These are phyloP conservation scores for Euryodendron excelsum DNA, from an alignment of 148 eudicot species.

Conservation along the genomic window DNA sequence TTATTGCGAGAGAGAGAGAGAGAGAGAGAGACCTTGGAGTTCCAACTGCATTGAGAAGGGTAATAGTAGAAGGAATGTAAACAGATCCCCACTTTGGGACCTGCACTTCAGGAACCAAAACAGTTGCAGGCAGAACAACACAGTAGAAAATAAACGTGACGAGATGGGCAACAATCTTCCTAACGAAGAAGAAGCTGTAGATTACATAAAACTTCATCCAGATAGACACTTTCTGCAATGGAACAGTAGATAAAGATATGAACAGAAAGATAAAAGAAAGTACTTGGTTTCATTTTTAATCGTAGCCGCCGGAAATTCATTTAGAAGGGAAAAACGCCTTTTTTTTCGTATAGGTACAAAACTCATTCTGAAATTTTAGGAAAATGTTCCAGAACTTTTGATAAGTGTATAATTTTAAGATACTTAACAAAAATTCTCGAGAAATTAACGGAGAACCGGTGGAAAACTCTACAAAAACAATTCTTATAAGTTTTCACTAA, in stretches of 20 bases:
- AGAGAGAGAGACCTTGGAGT: slow-evolving; percentile 57
- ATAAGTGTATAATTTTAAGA: too few relatives aligned
- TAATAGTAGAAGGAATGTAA: slow-evolving; percentile 60
- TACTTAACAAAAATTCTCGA: too few relatives aligned
- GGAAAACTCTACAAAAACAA: too few relatives aligned
- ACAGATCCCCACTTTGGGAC: slow-evolving; percentile 85
- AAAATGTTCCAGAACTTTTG: too few relatives aligned
- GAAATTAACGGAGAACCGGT: too few relatives aligned
- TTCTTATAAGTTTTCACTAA: too few relatives aligned
- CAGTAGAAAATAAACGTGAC: slow-evolving; percentile 83
- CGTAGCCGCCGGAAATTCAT: too few relatives aligned
- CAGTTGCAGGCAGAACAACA: slow-evolving; percentile 66
- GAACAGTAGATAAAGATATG: neutral
- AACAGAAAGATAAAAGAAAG: neutral
- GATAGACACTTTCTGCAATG: slow-evolving; percentile 61
- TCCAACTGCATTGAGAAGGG: slow-evolving; percentile 72
- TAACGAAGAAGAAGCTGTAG: slow-evolving; percentile 85
- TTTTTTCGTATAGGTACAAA: too few relatives aligned
- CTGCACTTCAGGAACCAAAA: slow-evolving; percentile 66
- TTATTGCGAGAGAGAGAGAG: too few relatives aligned
- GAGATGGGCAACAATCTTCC: slow-evolving; percentile 74
- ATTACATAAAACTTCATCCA: slow-evolving; percentile 83
- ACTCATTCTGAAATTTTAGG: too few relatives aligned
- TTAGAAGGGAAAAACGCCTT: too few relatives aligned
- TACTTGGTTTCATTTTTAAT: too few relatives aligned